These are phyloP conservation scores for Osmanthus fragrans DNA, from an alignment of 257 asterid species.

Conservation along the genomic window DNA sequence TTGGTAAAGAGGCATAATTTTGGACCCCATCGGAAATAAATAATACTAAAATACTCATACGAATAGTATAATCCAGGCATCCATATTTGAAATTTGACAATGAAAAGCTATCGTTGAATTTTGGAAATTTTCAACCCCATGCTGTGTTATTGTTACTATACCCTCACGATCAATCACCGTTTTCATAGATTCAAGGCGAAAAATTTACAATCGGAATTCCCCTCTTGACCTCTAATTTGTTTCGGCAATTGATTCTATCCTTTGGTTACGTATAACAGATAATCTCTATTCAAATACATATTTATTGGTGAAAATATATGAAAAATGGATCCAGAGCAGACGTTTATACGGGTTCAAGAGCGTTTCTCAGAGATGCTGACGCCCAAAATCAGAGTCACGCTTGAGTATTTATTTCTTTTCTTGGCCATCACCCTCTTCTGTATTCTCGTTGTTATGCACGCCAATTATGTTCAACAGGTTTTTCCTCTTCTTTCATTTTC, in stretches of 20 bases:
- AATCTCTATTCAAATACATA: background rate
- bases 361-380: constrained; percentile 87
- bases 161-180: background rate
- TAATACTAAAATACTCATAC: background rate
- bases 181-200: background rate
- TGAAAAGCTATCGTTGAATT: background rate
- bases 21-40: background rate
- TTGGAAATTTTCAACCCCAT: background rate
- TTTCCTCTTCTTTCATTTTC: background rate
- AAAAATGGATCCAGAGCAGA: constrained; percentile 95
- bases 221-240: background rate
- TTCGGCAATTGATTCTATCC: background rate
- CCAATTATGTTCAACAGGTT: constrained; percentile 98
- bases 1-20: too few species aligned
- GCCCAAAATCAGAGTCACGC: constrained; percentile 74
- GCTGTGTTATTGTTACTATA: background rate
- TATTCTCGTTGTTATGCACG: constrained; percentile 98
- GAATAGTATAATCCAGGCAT: background rate
- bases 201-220: background rate
- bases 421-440: constrained; percentile 84
- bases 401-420: constrained; percentile 79
- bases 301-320: background rate
- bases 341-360: constrained; percentile 95
- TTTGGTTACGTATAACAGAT: background rate
- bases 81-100: constrained; percentile 21